phyloP scores from a whole-genome alignment of 2,329 filamentous ascomycete genomes.

The Pezicula rhizophila region DNA sequence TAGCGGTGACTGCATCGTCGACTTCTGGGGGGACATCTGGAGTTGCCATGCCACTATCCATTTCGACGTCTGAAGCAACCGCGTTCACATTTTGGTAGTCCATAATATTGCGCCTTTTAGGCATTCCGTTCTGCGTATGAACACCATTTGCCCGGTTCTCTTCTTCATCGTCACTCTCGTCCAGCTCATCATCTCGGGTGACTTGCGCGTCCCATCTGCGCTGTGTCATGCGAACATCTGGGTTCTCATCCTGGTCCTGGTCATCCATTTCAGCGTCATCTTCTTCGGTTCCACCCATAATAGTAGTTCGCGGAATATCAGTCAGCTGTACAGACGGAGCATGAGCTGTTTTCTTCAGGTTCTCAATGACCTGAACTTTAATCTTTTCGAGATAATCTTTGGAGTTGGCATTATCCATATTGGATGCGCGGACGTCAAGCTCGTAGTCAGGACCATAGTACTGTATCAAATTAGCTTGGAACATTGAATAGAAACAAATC shows the following conservation, averaged over 20 bases:
- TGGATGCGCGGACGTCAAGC: slow-evolving; percentile 81
- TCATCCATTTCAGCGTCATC: slow-evolving; percentile 61
- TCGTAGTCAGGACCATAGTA: slow-evolving; percentile 91
- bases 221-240: slow-evolving; percentile 76
- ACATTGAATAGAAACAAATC: slow-evolving; percentile 40
- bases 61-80: slow-evolving; percentile 41
- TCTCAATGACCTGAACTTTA: slow-evolving; percentile 75
- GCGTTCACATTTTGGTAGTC: slow-evolving; percentile 52
- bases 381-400: slow-evolving; percentile 76
- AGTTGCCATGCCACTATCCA: slow-evolving; percentile 44
- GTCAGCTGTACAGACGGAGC: slow-evolving; percentile 90
- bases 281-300: slow-evolving; percentile 59
- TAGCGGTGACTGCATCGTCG: slow-evolving; percentile 20
- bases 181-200: slow-evolving; percentile 72
- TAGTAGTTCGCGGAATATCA: slow-evolving; percentile 59
- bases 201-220: slow-evolving; percentile 76
- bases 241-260: slow-evolving; percentile 78
- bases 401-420: slow-evolving; percentile 88
- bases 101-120: slow-evolving; percentile 52
- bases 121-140: slow-evolving; percentile 37
- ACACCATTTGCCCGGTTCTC: slow-evolving; percentile 68
- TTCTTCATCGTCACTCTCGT: slow-evolving; percentile 87
- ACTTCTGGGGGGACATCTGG: slow-evolving; percentile 19
- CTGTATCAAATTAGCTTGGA: slow-evolving; percentile 42
- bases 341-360: slow-evolving; percentile 77